phyloP scores from a whole-genome alignment of 768 basidiomycete species.

The Zangia roseola region DNA sequence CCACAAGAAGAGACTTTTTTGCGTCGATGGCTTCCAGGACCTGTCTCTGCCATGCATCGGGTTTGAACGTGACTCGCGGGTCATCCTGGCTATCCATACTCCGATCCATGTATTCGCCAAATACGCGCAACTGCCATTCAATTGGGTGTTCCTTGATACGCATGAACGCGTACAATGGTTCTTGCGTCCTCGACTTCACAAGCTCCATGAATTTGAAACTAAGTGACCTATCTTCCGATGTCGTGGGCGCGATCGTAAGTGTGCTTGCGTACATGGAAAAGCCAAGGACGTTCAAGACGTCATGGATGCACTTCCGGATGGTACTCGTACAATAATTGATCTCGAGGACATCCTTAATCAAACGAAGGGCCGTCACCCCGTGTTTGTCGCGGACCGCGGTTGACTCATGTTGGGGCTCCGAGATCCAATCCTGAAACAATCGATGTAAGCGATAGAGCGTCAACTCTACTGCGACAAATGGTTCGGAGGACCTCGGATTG shows the following conservation, averaged over 20 bases:
- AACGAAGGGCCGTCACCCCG: conserved; percentile 45
- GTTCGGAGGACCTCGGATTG: conserved; percentile 44
- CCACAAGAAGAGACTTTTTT: conserved; percentile 59
- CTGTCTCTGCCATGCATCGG: conserved; percentile 69
- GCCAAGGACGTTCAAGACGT: conserved; percentile 46
- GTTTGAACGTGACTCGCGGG: conserved; percentile 57
- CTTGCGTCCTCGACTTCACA: conserved; percentile 43
- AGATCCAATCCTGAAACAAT: conserved; percentile 51
- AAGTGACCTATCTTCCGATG: conserved; percentile 30
- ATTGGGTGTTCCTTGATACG: conserved; percentile 53
- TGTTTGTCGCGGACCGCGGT: conserved; percentile 43
- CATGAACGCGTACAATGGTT: conserved; percentile 51
- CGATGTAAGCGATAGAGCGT: conserved; percentile 53
- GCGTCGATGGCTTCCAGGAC: conserved; percentile 65
- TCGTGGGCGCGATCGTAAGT: conserved; percentile 13
- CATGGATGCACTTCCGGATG: conserved; percentile 36
- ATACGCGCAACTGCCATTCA: conserved; percentile 65
- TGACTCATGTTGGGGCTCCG: conserved; percentile 39
- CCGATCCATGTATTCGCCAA: conserved; percentile 72
- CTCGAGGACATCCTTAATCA: conserved; percentile 45
- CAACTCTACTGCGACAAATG: conserved; percentile 49
- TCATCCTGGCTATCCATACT: conserved; percentile 65
- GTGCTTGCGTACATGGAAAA: conserved; percentile 39
- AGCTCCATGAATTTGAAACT: conserved; percentile 58
- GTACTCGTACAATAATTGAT: conserved; percentile 29